Percentiles rank a stretch among this genome's conserved stretches.
phyloP scores from a whole-genome alignment of 108 stramenopile genomes.

The Discostella pseudostelligera region DNA sequence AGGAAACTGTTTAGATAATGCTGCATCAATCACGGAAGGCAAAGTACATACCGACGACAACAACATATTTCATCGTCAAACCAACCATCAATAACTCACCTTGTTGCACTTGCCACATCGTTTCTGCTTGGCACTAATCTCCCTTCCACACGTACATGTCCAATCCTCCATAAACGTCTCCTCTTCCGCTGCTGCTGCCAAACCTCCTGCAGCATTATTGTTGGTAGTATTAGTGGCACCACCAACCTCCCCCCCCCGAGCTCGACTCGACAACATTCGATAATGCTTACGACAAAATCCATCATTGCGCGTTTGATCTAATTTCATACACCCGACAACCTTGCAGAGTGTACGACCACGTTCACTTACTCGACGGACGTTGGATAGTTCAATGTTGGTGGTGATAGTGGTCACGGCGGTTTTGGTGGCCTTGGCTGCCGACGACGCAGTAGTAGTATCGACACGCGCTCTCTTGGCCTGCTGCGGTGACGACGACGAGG shows the following conservation, averaged over 20 bases:
- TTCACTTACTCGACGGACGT: constrained; percentile 14
- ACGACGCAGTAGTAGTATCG: background rate
- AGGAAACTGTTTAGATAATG: no score
- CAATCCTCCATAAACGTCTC: background rate
- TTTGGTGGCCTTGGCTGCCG: background rate
- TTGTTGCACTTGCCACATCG: constrained; percentile 10
- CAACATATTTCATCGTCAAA: no score
- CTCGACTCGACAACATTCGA: constrained; percentile 8
- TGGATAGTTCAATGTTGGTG: constrained; percentile 11
- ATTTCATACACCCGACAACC: constrained; percentile 31
- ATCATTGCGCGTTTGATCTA: constrained; percentile 34
- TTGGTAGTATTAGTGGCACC: background rate
- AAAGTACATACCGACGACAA: background rate
- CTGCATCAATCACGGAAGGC: no score
- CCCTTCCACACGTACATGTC: constrained; percentile 2
- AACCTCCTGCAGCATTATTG: background rate
- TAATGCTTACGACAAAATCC: constrained; percentile 41
- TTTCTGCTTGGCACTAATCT: constrained; percentile 2
- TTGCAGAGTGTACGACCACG: constrained; percentile 25
- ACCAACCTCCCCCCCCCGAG: background rate
- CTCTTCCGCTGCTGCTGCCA: background rate
- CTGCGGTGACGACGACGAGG: no score
- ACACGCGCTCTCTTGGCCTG: background rate
- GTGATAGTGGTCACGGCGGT: background rate
- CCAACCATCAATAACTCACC: background rate